Evolutionary conservation across 805 yeast species (phyloP).

Genomic region (Cyberlindnera nakhonratchasimensis): DNA sequence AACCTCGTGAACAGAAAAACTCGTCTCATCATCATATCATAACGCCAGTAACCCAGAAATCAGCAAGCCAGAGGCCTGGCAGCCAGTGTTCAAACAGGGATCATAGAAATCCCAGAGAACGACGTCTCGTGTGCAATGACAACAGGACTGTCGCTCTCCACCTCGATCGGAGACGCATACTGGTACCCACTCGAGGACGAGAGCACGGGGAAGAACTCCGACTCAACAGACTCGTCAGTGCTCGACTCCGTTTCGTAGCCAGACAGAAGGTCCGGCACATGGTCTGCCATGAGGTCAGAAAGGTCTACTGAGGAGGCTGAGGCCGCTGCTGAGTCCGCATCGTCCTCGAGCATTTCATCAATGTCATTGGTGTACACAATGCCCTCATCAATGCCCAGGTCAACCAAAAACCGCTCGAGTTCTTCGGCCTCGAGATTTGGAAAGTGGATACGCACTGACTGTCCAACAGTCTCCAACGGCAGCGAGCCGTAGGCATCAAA

Average conservation of each 20-base stretch:
- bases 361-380: slow-evolving; percentile 39
- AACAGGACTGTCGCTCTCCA: slow-evolving; percentile 7
- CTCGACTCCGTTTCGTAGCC: slow-evolving; percentile 12
- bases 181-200: slow-evolving; percentile 13
- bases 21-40: too few species aligned
- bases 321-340: slow-evolving; percentile 1
- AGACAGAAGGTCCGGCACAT: slow-evolving; percentile 25
- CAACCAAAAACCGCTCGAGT: slow-evolving; percentile 54
- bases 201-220: slow-evolving; percentile 15
- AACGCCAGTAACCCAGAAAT: too few species aligned
- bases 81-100: not conserved
- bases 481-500: slow-evolving; percentile 60
- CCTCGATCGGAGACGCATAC: slow-evolving; percentile 12
- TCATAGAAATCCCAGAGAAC: slow-evolving; percentile 5
- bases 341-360: slow-evolving; percentile 6
- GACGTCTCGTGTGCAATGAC: slow-evolving; percentile 11
- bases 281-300: slow-evolving; percentile 13
- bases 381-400: slow-evolving; percentile 58
- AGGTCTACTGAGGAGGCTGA: slow-evolving; percentile 8
- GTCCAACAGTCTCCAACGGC: slow-evolving; percentile 48
- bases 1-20: too few species aligned
- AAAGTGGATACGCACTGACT: slow-evolving; percentile 56
- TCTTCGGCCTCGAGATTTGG: slow-evolving; percentile 64
- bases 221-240: slow-evolving; percentile 4
- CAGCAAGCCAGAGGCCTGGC: not conserved